A percentile compares a stretch with the other conserved stretches of the same genome.
Conservation (phyloP, 805 yeast genomes). For the Ogataea saltuana region DNA sequence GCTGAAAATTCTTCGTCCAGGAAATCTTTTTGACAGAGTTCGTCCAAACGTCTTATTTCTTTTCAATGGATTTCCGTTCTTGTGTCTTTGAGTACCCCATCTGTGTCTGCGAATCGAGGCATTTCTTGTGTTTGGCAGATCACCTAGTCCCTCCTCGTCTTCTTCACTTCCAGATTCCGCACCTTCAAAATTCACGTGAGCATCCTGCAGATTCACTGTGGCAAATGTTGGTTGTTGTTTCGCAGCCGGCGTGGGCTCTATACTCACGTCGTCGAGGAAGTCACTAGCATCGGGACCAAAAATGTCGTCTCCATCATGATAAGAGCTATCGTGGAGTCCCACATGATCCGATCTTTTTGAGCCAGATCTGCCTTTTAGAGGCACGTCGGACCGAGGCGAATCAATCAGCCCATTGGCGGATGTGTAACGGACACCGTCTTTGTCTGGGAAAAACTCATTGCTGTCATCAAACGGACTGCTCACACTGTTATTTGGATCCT, state of each 20-base stretch:
- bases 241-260: constrained; percentile 29
- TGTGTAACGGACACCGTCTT: constrained; percentile 11
- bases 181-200: constrained; percentile 21
- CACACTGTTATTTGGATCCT: constrained; percentile 15
- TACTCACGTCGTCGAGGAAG: constrained; percentile 14
- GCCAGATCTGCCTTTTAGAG: constrained; percentile 14
- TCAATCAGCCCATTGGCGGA: constrained; percentile 13
- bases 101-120: constrained; percentile 72
- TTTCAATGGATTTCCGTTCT: constrained; percentile 63
- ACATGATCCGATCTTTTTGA: constrained; percentile 8
- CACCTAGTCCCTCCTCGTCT: constrained; percentile 28
- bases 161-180: constrained; percentile 22
- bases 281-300: constrained; percentile 5
- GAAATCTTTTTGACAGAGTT: constrained; percentile 25
- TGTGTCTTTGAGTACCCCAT: constrained; percentile 89
- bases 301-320: constrained; percentile 4
- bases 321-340: constrained; percentile 5
- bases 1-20: constrained; percentile 25
- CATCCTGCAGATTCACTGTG: constrained; percentile 20
- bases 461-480: constrained; percentile 23
- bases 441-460: constrained; percentile 16
- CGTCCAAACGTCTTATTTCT: constrained; percentile 57
- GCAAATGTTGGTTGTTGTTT: constrained; percentile 18
- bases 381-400: constrained; percentile 16
- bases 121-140: constrained; percentile 37